Conservation (phyloP, 306 rosid genomes). For the Trichosanthes cucumerina region DNA sequence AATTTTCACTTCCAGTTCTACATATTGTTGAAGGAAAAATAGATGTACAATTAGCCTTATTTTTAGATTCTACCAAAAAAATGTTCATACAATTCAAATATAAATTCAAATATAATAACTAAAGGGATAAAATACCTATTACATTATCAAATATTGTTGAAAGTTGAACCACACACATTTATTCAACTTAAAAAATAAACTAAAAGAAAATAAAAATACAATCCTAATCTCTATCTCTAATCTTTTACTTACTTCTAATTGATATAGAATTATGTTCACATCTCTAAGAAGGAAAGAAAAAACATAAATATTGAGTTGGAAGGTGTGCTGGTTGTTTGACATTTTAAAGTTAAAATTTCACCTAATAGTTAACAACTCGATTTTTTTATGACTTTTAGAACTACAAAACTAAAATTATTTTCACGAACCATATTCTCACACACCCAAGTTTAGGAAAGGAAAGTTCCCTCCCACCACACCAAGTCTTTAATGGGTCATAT, state of each 20-base stretch:
- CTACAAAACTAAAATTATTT: not conserved
- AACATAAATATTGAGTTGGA: not conserved
- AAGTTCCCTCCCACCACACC: not conserved
- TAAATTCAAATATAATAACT: too few relatives aligned
- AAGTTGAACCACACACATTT: not conserved
- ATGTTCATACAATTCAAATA: too few relatives aligned
- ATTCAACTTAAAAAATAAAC: not conserved
- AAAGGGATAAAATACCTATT: too few relatives aligned
- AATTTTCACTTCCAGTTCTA: too few relatives aligned
- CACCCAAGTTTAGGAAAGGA: not conserved
- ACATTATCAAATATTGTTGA: too few relatives aligned
- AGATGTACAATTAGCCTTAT: too few relatives aligned
- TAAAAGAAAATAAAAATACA: too few relatives aligned
- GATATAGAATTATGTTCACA: not conserved
- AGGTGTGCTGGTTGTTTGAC: not conserved
- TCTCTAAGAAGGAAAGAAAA: not conserved
- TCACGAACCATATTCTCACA: not conserved
- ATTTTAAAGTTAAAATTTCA: not conserved
- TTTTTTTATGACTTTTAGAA: not conserved
- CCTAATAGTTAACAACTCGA: not conserved
- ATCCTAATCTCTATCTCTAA: not conserved
- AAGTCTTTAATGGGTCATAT: not conserved
- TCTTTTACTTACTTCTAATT: not conserved
- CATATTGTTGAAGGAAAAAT: too few relatives aligned
- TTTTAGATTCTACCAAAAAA: too few relatives aligned